Conservation (phyloP, 345 rosid genomes). For the Carallia pectinifolia region DNA sequence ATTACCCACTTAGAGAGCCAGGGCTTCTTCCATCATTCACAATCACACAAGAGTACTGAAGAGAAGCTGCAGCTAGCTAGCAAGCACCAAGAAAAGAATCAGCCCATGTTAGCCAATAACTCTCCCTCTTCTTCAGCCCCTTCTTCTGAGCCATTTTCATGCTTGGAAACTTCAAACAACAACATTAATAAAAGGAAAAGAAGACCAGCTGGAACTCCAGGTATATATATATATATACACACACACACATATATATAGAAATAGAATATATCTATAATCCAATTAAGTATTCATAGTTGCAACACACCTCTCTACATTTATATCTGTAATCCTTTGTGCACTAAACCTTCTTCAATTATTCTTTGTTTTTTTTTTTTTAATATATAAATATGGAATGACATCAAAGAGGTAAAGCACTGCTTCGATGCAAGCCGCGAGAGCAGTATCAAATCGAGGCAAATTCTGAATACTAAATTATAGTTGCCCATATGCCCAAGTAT, state of each 20-base stretch:
- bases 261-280: no score
- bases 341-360: no score
- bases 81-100: background rate
- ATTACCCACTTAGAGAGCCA: background rate
- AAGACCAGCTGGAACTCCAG: slow-evolving; percentile 93
- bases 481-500: background rate
- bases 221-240: slow-evolving; percentile 23
- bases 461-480: no score
- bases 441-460: no score
- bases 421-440: no score
- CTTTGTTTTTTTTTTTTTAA: no score
- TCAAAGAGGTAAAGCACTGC: no score
- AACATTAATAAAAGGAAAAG: slow-evolving; percentile 59
- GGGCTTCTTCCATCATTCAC: no score
- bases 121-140: slow-evolving; percentile 28
- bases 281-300: no score
- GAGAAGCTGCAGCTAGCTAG: background rate
- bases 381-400: no score
- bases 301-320: no score
- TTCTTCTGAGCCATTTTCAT: slow-evolving; percentile 42
- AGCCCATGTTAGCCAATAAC: slow-evolving; percentile 41
- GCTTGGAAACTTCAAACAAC: slow-evolving; percentile 37
- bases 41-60: background rate
- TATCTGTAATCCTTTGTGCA: no score
- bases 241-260: background rate